Base-by-base conservation (phyloP, 305 asterid species). In the Fraxinus ornus region DNA sequence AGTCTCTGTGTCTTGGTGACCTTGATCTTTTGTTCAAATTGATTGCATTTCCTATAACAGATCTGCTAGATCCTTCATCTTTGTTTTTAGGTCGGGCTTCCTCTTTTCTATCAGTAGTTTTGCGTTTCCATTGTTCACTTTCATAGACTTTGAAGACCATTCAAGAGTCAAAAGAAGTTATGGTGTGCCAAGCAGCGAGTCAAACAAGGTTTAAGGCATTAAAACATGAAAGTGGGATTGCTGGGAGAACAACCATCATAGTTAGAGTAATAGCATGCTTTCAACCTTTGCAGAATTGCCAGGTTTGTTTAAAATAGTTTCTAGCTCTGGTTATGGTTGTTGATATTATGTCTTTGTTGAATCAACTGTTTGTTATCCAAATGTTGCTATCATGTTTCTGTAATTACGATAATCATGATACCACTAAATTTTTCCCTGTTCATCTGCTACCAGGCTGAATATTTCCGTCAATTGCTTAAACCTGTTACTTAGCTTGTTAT, bases 121-220 rank as follows among this genome's bases (percentile, higher is more conserved):
- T 76, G 79, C 79, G 81, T 81, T 21, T 83, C 83, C 72, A 24
- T 36, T 62, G 55, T 64, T 84, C 73, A 33, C 77, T 86, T 79
- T 44, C 84, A 62, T 87, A 75, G 76, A 66, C 37, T 77, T 81
- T 76, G 79, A 84, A 90, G 79, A 81, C 80, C 77, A 66, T 39
- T 81, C 64, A 83, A 88, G 88, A 87, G 83, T 83, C 84, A 55
- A 87, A 81, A 90, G 91, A 80, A 92, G 95, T 92, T 90, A 94
- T 94, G 98, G 98, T 91, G 94, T 90, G 95, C 92, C 97, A 91
- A 91, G 92, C 95, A 78, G 96, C 96, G 7, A 88, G 94, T 82
- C 97, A 90, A 85, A 88, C 96, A 80, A 85, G 88, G 86, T 94
- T 94, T 74, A 86, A 88, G 90, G 92, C 93, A 78, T 89, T 85